Conservation (phyloP, 495 filamentous ascomycete species). For the Aspergillus wentii region DNA sequence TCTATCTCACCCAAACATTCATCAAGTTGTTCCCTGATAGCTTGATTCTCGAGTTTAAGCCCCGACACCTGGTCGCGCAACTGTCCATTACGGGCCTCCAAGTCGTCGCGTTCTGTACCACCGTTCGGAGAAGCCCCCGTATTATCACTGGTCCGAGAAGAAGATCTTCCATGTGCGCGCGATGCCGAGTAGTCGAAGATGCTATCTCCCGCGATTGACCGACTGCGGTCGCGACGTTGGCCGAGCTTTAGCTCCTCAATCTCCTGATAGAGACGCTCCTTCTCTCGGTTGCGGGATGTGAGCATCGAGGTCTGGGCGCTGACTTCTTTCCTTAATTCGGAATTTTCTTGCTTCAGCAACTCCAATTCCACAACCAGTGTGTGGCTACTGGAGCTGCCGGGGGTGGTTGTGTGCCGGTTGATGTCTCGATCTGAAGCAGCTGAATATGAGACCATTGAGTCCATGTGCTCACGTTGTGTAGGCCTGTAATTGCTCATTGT, state of each 20-base stretch:
- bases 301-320: constrained; percentile 97
- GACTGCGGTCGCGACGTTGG: constrained; percentile 60
- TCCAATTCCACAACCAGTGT: constrained; percentile 71
- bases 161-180: constrained; percentile 67
- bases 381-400: constrained; percentile 50
- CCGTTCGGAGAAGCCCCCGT: constrained; percentile 66
- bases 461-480: constrained; percentile 50
- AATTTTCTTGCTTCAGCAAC: constrained; percentile 85
- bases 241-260: constrained; percentile 94
- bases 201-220: constrained; percentile 76
- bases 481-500: constrained; percentile 15
- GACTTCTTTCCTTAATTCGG: constrained; percentile 84
- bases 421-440: constrained; percentile 57
- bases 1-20: constrained; percentile 63
- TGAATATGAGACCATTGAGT: constrained; percentile 56
- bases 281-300: constrained; percentile 90
- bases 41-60: constrained; percentile 78
- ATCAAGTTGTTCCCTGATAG: constrained; percentile 71
- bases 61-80: constrained; percentile 81
- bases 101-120: constrained; percentile 78
- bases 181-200: constrained; percentile 91
- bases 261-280: constrained; percentile 90
- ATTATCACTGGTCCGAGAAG: constrained; percentile 65
- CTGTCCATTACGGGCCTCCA: constrained; percentile 76
- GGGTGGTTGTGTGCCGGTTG: constrained; percentile 44